These are phyloP conservation scores for Elsinoe fawcettii DNA, from an alignment of 2,329 filamentous ascomycete genomes.

Conservation along the genomic window DNA sequence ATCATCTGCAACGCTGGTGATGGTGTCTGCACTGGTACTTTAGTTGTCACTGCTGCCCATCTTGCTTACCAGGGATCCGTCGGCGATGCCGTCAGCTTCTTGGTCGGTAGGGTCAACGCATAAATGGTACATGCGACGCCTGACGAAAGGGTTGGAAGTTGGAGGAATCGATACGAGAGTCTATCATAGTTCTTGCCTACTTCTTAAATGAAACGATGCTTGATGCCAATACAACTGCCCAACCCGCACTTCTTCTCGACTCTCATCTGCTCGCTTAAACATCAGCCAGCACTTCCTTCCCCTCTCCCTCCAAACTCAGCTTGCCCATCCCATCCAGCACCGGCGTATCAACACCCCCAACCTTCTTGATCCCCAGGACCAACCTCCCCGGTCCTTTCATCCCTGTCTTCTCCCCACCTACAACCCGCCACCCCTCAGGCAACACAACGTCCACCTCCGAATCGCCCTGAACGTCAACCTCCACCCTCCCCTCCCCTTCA, in stretches of 20 bases:
- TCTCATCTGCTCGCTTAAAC: not conserved
- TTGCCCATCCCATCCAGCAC: not conserved
- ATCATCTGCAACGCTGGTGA: slow-evolving; percentile 27
- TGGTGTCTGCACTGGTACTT: slow-evolving; percentile 23
- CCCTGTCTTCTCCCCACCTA: not conserved
- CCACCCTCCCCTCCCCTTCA: not conserved
- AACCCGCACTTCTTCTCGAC: too few species aligned
- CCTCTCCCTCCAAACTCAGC: not conserved
- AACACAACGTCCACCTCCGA: not conserved
- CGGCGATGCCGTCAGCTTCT: slow-evolving; percentile 1
- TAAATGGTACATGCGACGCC: too few species aligned
- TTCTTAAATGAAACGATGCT: not conserved
- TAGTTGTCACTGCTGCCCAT: slow-evolving; percentile 24
- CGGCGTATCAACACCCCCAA: not conserved
- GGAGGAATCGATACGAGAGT: not conserved
- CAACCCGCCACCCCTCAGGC: not conserved
- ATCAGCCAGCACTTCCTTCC: not conserved
- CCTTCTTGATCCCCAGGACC: not conserved
- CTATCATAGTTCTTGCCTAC: not conserved
- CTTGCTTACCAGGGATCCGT: slow-evolving; percentile 14
- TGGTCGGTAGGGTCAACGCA: slow-evolving; percentile 1
- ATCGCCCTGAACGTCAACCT: not conserved
- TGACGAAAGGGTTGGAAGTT: too few species aligned
- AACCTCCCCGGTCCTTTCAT: not conserved
- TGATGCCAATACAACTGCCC: too few species aligned